Conservation (phyloP, 331 rosid species). For the Pyrus hybrid region DNA sequence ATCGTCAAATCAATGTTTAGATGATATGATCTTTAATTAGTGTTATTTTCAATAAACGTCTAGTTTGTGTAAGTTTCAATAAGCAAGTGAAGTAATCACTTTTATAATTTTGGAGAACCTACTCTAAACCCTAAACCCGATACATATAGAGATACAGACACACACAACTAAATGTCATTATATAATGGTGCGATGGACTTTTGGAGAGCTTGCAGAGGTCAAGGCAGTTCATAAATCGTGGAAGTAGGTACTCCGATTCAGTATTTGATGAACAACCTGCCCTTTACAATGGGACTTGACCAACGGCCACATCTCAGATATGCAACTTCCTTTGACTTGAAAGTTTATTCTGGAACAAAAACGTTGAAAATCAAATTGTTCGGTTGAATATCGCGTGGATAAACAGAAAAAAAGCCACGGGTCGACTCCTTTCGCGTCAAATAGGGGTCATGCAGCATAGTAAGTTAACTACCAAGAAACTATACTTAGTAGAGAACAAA, state of each 20-base stretch:
- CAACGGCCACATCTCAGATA: not conserved
- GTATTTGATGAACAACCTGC: conserved; percentile 21
- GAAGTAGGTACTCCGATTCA: conserved; percentile 22
- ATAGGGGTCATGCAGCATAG: no score
- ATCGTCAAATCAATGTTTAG: no score
- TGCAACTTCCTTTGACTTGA: not conserved
- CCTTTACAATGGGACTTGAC: not conserved
- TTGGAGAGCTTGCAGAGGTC: conserved; percentile 1
- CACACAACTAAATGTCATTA: no score
- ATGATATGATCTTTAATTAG: no score
- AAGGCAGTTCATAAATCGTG: conserved; percentile 17
- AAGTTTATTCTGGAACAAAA: not conserved
- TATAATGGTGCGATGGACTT: not conserved
- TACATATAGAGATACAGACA: not conserved
- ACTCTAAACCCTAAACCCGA: not conserved
- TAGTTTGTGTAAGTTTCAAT: not conserved
- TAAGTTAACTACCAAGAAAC: no score
- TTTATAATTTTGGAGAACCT: not conserved
- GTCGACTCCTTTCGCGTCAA: no score
- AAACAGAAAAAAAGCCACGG: no score
- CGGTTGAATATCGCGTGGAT: no score
- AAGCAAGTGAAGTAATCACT: not conserved
- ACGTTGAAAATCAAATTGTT: not conserved
- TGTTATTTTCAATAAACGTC: no score
- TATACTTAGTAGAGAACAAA: no score